These are phyloP conservation scores for Pythium monospermum DNA, from an alignment of 352 stramenopile species.

Conservation along the genomic window DNA sequence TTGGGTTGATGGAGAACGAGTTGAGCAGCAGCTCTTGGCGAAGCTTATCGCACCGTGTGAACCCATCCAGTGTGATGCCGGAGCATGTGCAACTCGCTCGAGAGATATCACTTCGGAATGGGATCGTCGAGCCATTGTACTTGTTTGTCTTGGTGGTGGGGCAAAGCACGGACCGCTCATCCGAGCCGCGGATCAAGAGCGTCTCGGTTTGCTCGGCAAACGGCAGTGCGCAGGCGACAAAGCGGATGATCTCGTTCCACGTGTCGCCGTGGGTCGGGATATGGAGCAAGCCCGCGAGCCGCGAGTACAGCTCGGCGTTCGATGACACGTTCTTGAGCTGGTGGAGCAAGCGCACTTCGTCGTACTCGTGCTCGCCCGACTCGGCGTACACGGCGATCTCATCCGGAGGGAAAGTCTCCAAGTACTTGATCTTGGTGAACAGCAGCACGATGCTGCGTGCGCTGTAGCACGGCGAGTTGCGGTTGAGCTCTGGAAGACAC, in stretches of 20 bases:
- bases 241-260: conserved; percentile 78
- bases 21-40: conserved; percentile 75
- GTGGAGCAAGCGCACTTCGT: conserved; percentile 63
- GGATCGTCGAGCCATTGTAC: conserved; percentile 83
- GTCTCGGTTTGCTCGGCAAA: conserved; percentile 85
- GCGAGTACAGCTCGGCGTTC: conserved; percentile 56
- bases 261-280: conserved; percentile 66
- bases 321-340: conserved; percentile 56
- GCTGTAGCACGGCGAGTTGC: conserved; percentile 76
- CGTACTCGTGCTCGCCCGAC: conserved; percentile 40
- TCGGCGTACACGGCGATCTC: conserved; percentile 60
- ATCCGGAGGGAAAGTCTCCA: conserved; percentile 60
- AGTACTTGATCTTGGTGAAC: conserved; percentile 82
- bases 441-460: conserved; percentile 72
- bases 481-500: conserved; percentile 71
- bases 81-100: conserved; percentile 85
- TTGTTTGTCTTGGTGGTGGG: conserved; percentile 83
- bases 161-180: conserved; percentile 79
- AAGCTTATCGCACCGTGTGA: conserved; percentile 57
- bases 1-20: conserved; percentile 78
- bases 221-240: conserved; percentile 63
- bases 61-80: conserved; percentile 61
- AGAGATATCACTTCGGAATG: conserved; percentile 52
- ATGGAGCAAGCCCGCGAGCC: conserved; percentile 56
- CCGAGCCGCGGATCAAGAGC: conserved; percentile 74